A percentile compares a stretch with the other conserved stretches of the same genome.
Conservation (phyloP, 129 eudicot species). For the Helichrysum umbraculigerum region DNA sequence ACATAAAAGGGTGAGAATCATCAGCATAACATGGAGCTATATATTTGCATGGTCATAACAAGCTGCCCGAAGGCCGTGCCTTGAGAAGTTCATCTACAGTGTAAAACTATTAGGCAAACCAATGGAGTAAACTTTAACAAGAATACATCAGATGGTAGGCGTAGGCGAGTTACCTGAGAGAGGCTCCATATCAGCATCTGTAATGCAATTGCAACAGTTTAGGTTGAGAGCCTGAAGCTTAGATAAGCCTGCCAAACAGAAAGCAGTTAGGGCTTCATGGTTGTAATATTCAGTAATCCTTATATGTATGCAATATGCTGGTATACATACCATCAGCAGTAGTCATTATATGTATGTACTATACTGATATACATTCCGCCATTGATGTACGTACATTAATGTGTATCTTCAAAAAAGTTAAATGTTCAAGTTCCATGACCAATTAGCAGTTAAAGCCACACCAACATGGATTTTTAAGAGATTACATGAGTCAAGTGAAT, state of each 20-base stretch:
- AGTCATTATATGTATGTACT: background rate
- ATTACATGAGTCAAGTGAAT: background rate
- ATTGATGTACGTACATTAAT: no score
- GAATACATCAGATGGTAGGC: background rate
- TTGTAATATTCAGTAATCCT: background rate
- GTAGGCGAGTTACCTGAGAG: conserved; percentile 55
- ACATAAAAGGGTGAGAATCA: background rate
- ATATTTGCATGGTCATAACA: background rate
- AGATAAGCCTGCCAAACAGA: conserved; percentile 52
- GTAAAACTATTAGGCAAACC: conserved; percentile 1
- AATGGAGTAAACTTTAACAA: no score
- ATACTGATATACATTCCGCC: background rate
- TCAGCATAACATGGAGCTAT: background rate
- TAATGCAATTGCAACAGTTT: conserved; percentile 91
- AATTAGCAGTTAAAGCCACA: background rate
- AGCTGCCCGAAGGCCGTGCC: background rate
- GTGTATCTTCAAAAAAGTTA: background rate
- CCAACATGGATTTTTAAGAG: background rate
- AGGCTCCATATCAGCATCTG: conserved; percentile 83
- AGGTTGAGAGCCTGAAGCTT: conserved; percentile 83
- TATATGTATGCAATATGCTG: background rate
- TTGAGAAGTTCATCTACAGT: background rate
- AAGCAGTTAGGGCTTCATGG: background rate
- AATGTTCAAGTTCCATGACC: background rate
- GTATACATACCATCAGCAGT: background rate